Evolutionary conservation across 441 rosid species (phyloP).

Genomic region (Erodium trifolium): DNA sequence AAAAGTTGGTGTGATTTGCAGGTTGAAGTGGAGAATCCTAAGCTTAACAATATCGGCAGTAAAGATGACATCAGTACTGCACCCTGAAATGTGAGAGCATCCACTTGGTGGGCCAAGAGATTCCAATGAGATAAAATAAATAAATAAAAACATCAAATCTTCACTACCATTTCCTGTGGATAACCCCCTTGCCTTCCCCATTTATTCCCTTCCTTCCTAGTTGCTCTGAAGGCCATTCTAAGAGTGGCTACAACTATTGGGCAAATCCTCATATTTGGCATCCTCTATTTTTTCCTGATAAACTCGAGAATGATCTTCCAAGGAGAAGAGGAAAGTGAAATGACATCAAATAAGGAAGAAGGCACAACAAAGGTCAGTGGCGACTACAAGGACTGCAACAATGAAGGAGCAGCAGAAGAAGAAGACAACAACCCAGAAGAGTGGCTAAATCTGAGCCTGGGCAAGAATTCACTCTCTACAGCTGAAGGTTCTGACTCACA

Average conservation of each 20-base stretch:
- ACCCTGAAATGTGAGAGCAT: constrained; percentile 34
- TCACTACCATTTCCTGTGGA: constrained; percentile 11
- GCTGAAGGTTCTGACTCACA: too few relatives aligned
- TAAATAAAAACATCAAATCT: constrained; percentile 18
- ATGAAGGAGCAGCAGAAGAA: too few relatives aligned
- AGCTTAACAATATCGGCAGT: constrained; percentile 33
- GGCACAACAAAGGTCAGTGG: constrained; percentile 14
- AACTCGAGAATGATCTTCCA: constrained; percentile 30
- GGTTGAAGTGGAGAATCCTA: constrained; percentile 43
- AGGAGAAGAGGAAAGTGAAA: constrained; percentile 28
- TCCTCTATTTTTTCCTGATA: constrained; percentile 7
- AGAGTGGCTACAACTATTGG: constrained; percentile 21
- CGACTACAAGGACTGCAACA: too few relatives aligned
- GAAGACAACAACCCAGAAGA: constrained; percentile 25
- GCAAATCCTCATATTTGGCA: constrained; percentile 12
- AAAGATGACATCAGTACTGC: constrained; percentile 36
- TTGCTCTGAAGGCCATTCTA: constrained; percentile 27
- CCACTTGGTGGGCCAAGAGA: constrained; percentile 28
- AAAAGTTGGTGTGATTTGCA: too few relatives aligned
- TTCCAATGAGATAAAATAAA: constrained; percentile 22
- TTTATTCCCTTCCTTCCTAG: constrained; percentile 25
- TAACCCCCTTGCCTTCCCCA: constrained; percentile 21
- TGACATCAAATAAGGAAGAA: constrained; percentile 19
- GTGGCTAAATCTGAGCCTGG: constrained; percentile 63
- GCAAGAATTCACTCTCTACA: constrained; percentile 23